A percentile compares a stretch with the other conserved stretches of the same genome.
Conservation (phyloP, 345 rosid genomes). For the Turnera subulata region DNA sequence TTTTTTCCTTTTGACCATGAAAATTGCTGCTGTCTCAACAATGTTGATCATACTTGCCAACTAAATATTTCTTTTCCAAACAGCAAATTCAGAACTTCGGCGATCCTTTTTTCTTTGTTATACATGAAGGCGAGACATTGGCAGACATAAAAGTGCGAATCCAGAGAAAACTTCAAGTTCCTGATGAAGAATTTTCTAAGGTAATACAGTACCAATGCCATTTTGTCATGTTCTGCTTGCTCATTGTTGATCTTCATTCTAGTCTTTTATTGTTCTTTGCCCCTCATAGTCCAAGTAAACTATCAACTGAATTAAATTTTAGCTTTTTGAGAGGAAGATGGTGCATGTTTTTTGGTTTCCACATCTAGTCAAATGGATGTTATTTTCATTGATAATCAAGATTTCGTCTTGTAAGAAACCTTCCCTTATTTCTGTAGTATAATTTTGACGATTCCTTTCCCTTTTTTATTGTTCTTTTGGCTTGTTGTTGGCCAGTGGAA, state of each 20-base stretch:
- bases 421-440: too few species aligned
- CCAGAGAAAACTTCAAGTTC: conserved; percentile 76
- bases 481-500: neutral
- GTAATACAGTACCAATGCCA: too few species aligned
- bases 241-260: too few species aligned
- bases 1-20: neutral
- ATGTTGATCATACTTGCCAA: neutral
- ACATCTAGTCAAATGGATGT: neutral
- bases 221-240: too few species aligned
- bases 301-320: neutral
- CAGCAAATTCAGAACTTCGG: conserved; percentile 86
- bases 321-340: neutral
- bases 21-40: neutral
- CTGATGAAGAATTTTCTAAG: conserved; percentile 86
- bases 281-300: too few species aligned
- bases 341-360: neutral
- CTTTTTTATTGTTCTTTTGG: too few species aligned
- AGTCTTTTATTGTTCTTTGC: too few species aligned
- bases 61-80: neutral
- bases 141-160: conserved; percentile 67
- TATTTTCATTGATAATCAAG: neutral
- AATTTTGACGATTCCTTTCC: too few species aligned
- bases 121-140: conserved; percentile 75
- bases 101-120: conserved; percentile 80
- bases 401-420: neutral